Evolutionary conservation across 108 stramenopile genomes (phyloP).

Genomic region (Skeletonema marinoi): DNA sequence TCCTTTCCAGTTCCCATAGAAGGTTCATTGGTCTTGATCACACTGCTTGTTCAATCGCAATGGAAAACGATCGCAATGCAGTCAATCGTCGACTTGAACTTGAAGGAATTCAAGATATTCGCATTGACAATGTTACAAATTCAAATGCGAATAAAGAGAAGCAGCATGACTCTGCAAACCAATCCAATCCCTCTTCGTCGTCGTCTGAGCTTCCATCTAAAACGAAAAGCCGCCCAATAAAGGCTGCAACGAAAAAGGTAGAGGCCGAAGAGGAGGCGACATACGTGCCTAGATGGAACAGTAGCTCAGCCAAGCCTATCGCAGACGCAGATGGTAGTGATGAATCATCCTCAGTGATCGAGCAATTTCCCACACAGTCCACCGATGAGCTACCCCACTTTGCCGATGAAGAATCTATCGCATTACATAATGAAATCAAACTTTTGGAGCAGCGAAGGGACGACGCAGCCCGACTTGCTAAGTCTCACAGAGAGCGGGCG

Average conservation of each 20-base stretch:
- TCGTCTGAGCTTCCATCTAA: not conserved
- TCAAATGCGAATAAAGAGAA: not conserved
- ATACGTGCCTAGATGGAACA: not conserved
- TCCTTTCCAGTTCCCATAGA: no score
- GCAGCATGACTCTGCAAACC: not conserved
- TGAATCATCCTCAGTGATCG: not conserved
- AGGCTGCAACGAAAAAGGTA: not conserved
- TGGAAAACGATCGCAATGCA: slow-evolving; percentile 5
- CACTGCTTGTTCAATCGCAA: not conserved
- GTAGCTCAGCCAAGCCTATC: not conserved
- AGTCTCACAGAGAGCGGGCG: slow-evolving; percentile 62
- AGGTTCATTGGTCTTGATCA: no score
- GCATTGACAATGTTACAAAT: not conserved
- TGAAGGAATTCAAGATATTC: not conserved
- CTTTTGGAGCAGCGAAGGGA: slow-evolving; percentile 37
- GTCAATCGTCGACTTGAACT: not conserved
- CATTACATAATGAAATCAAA: slow-evolving; percentile 43
- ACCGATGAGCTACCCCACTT: slow-evolving; percentile 39
- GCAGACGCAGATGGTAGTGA: not conserved
- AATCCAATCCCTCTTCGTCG: not conserved
- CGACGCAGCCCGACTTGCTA: slow-evolving; percentile 24
- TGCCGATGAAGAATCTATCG: slow-evolving; percentile 45
- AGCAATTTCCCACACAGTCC: not conserved
- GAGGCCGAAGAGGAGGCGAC: not conserved
- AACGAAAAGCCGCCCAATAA: not conserved